Base-by-base conservation (phyloP, 805 yeast genomes). In the Kodamaea kaohsiungensis region DNA sequence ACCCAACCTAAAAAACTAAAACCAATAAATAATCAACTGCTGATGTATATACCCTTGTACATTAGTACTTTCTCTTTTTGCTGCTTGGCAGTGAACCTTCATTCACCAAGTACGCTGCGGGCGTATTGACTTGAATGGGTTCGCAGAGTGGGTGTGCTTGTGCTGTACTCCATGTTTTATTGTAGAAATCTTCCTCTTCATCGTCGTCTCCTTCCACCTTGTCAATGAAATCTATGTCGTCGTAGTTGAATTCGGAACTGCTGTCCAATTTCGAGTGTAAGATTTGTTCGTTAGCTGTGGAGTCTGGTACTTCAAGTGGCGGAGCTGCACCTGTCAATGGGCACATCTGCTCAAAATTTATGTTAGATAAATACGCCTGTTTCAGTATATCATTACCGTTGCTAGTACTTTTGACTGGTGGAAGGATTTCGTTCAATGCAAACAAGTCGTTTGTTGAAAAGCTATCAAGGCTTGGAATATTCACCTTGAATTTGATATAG, bases 401-500 rank as follows among this genome's bases (percentile, higher is more conserved):
- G 12, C 13, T 40, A 2, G 17, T 40, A n/a, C n/a, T n/a, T 40
- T 37, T 15, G 27, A 30, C 25, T 43, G 13, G 17, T 7, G 71
- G 71, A 25, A 72, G 59, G 8, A 69, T 55, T 8, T 53, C 53
- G 7, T 38, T 48, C 53, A 73, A 61, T 4, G 43, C 27, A 3
- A 39, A 45, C 16, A 73, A 63, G 47, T 65, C 69, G 6, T 57
- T 56, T 2, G 51, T 53, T n/a, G 57, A 54, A 51, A 75, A 71
- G 10, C 68, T 70, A 9, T 57, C 52, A 18, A 72, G 43, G 9
- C 63, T 49, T 1, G 80, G 80, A 25, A 75, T 52, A 46, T 61
- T 61, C 33, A 76, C 72, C 49, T 70, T 72, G 61, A 76, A 76
- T 52, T 69, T 73, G 37, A 76, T 72, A 56, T 66, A 75, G 37